Percentiles rank a stretch among this genome's conserved stretches.
Evolutionary conservation across 352 stramenopile genomes (phyloP).

Genomic region (Globisporangium spinosum): DNA sequence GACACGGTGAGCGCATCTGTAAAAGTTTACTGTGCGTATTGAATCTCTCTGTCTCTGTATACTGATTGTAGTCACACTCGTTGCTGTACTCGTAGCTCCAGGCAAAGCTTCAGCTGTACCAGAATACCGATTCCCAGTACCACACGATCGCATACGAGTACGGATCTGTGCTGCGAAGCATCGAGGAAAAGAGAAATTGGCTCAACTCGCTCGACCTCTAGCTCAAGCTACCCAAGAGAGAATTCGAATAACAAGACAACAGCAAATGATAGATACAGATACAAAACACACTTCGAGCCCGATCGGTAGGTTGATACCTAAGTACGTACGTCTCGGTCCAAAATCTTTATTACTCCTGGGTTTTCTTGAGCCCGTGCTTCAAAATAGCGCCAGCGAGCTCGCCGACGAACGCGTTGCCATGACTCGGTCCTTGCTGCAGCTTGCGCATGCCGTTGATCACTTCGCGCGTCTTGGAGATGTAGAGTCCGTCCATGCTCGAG

Average conservation of each 20-base stretch:
- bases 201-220: conserved; percentile 40
- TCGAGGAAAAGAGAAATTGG: conserved; percentile 42
- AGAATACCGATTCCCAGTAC: conserved; percentile 29
- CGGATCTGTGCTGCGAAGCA: conserved; percentile 24
- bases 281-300: conserved; percentile 17
- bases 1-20: conserved; percentile 10
- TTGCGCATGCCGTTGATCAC: conserved; percentile 92
- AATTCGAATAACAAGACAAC: conserved; percentile 1
- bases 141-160: conserved; percentile 38
- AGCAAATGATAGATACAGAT: not conserved
- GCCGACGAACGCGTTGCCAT: conserved; percentile 67
- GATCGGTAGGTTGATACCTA: not conserved
- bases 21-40: not conserved
- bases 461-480: conserved; percentile 94
- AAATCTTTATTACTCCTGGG: conserved; percentile 15
- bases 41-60: not conserved
- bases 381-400: conserved; percentile 70
- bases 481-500: conserved; percentile 89
- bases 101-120: conserved; percentile 35
- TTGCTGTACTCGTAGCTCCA: conserved; percentile 20
- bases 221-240: not conserved
- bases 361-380: conserved; percentile 67
- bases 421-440: conserved; percentile 56
- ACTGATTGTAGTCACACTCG: not conserved
- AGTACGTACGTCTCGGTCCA: not conserved